Base-by-base conservation (phyloP, 2,329 filamentous ascomycete species). In the Massarina eburnea region DNA sequence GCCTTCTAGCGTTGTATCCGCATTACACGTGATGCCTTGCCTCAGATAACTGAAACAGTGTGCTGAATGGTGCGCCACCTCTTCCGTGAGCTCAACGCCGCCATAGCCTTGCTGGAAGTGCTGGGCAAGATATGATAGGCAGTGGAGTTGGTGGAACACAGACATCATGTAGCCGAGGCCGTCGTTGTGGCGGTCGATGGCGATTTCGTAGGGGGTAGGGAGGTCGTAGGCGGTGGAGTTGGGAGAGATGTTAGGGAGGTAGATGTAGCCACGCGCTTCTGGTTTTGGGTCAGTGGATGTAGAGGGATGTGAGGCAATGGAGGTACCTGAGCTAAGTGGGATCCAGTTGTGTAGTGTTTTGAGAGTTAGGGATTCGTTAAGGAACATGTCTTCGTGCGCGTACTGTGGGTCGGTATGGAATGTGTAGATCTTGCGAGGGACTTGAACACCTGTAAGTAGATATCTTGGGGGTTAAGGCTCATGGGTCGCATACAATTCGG, bases 1-100 rank as follows among this genome's bases (percentile, higher is more conserved):
- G 2, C 58, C 55, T 43, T 61, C 59, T 14, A 64, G 20, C 15
- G 57, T 64, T 22, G 52, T 57, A 40, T 64, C 61, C 2, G 57
- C 59, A 24, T 53, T 50, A 30, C 61, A 64, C 45, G 54, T 61
- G 22, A 64, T 54, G 1, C 54, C 55, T 20, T 64, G 58, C 3
- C 61, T 34, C 3, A 64, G 33, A 38, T 62, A 64, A 17, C 61
- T 56, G 40, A 64, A 62, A 38, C 61, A 64, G 30, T 64, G 59
- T 20, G 51, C 56, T 2, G 50, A 49, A 39, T 61, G 57, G 39
- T 61, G 54, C 10, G 52, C 53, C 2, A 61, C 47, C 36, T 61
- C 49, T n/a, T 57, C 43, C 1, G 41, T 38, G 15, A 59, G 30
- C 17, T 48, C 29, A 2, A 54, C 29, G 4, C 52, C 52, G 20